Base-by-base conservation (phyloP, 306 rosid species). In the Carpinus viminea region DNA sequence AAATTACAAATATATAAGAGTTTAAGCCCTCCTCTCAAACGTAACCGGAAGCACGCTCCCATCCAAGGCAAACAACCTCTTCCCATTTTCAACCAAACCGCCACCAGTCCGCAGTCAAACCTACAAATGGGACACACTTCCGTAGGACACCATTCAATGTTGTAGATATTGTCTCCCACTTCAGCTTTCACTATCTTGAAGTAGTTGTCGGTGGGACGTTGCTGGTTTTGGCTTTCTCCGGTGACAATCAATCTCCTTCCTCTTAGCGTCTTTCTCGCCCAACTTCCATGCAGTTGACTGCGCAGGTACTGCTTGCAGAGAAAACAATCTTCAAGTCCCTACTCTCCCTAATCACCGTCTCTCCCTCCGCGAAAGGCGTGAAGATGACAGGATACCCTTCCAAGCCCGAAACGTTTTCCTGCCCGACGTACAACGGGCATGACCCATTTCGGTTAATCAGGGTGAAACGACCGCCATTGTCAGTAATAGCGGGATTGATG, bases 401-500 rank as follows among this genome's bases (percentile, higher is more conserved):
- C 1, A 31, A 4, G 21, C 84, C 84, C 0, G 87, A 77, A 12
- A 55, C 74, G 48, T 79, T 86, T 43, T 85, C 83, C 72, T 85
- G 92, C n/a, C 89, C 93, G 1, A 76, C 92, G 4, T 77, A 75
- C 0, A 76, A 2, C 2, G 93, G 91, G 79, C 93, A 91, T 2
- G 84, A 31, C 2, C 0, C 7, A 13, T 74, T 91, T 21, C 83
- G 56, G 31, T 11, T 0, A 20, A 89, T 50, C 52, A 91, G 76
- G 13, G 96, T 86, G 78, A 88, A 70, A 8, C 73, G 84, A 28
- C 91, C 91, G 3, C 96, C 92, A 34, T 0, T 76, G 16, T 88
- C 93, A 3, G 92, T 87, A 51, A 85, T 87, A 3, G 88, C 91
- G 0, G 92, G 93, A 38, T 78, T 88, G 70, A 91, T 87, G 87